Percentiles rank a stretch among this genome's conserved stretches.
phyloP scores from a whole-genome alignment of 1,139 yeast genomes.

The Saccharomyces hybrid region DNA sequence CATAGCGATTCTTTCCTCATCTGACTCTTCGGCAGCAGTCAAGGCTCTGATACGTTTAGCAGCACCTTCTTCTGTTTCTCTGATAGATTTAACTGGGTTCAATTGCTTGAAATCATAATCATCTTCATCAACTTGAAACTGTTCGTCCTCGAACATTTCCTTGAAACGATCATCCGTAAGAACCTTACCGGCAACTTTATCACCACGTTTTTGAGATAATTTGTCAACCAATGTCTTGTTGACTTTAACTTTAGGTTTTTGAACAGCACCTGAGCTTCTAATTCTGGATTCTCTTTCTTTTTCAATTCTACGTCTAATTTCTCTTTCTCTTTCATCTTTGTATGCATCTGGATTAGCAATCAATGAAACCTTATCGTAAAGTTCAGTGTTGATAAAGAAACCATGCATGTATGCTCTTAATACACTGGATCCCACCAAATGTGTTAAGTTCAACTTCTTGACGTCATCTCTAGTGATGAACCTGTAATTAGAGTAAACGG shows the following conservation, averaged over 20 bases:
- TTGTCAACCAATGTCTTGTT: constrained; percentile 78
- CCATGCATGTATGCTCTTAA: constrained; percentile 98
- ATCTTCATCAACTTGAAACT: constrained; percentile 80
- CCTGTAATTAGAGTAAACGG: constrained; percentile 38
- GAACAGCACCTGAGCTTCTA: constrained; percentile 73
- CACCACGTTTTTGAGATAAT: constrained; percentile 50
- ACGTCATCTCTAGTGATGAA: constrained; percentile 32
- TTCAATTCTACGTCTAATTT: constrained; percentile 79
- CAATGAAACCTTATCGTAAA: constrained; percentile 86
- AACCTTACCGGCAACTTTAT: constrained; percentile 34
- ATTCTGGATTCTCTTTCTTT: constrained; percentile 93
- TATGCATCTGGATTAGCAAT: constrained; percentile 90
- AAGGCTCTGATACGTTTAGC: constrained; percentile 50
- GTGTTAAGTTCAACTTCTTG: constrained; percentile 66
- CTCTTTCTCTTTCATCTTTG: constrained; percentile 87
- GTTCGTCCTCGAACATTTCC: constrained; percentile 92
- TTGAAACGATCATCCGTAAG: constrained; percentile 50
- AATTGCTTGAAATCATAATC: constrained; percentile 88
- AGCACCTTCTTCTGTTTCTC: constrained; percentile 40
- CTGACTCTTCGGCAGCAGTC: constrained; percentile 86
- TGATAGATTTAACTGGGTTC: constrained; percentile 65
- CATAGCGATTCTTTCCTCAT: constrained; percentile 54
- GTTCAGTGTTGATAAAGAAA: constrained; percentile 83
- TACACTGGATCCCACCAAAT: constrained; percentile 85
- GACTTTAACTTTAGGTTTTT: constrained; percentile 73